Evolutionary conservation across 495 filamentous ascomycete species (phyloP).

Genomic region (Aspergillus leporis): DNA sequence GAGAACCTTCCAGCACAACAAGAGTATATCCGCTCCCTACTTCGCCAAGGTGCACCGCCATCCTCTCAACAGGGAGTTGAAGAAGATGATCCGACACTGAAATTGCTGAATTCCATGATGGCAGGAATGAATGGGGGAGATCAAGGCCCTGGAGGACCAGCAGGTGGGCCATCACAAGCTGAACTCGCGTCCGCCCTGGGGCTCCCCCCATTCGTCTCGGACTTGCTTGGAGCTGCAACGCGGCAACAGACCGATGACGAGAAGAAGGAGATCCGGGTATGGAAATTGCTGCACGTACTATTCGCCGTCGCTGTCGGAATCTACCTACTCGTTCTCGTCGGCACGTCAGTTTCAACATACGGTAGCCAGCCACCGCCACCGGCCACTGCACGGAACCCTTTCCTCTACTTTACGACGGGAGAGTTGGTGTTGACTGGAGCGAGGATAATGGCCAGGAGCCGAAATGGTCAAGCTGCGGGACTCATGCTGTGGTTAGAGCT

Average conservation of each 20-base stretch:
- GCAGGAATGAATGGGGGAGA: slow-evolving; percentile 34
- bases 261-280: slow-evolving; percentile 56
- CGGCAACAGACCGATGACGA: slow-evolving; percentile 37
- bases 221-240: slow-evolving; percentile 34
- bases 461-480: slow-evolving; percentile 32
- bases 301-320: slow-evolving; percentile 70
- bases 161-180: slow-evolving; percentile 35
- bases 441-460: slow-evolving; percentile 59
- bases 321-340: slow-evolving; percentile 57
- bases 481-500: slow-evolving; percentile 61
- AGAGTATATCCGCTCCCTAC: slow-evolving; percentile 46
- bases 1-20: slow-evolving; percentile 40
- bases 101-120: slow-evolving; percentile 61
- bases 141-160: not conserved
- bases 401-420: slow-evolving; percentile 78
- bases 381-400: slow-evolving; percentile 67
- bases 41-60: slow-evolving; percentile 37
- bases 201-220: slow-evolving; percentile 48
- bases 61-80: slow-evolving; percentile 28
- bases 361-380: slow-evolving; percentile 55
- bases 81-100: slow-evolving; percentile 61
- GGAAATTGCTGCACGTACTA: slow-evolving; percentile 74
- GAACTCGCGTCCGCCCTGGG: slow-evolving; percentile 37
- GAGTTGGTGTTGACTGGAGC: slow-evolving; percentile 72
- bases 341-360: slow-evolving; percentile 38